Base-by-base conservation (phyloP, 441 rosid species). In the Mallotus repandus region DNA sequence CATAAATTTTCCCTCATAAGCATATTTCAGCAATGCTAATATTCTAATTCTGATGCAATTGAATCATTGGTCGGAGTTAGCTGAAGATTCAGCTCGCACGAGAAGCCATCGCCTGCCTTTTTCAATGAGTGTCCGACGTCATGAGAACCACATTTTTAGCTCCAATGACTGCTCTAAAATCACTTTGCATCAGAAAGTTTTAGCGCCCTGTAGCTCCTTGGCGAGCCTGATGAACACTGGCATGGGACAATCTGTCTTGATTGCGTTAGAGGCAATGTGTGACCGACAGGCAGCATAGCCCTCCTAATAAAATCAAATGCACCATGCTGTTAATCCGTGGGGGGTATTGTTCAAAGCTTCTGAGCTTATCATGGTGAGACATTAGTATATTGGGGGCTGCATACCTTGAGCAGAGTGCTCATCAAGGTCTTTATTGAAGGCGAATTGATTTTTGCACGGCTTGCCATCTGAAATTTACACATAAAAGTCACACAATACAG, bases 171-270 rank as follows among this genome's bases (percentile, higher is more conserved):
- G 43, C 60, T 21, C 65, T 46, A 56, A 52, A 59, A 7, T 72
- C 5, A 38, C 45, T 16, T n/a, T 12, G n/a, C 25, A 45, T 52
- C 57, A 19, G 62, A 21, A 43, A 41, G 25, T 53, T 41, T 61
- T 4, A 21, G n/a, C 78, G 29, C 74, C 56, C 48, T 62, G 79
- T 35, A 79, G 72, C 53, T 82, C 73, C 78, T 81, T 86, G 22
- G 97, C 90, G 49, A 91, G 88, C 79, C 72, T 79, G 68, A 90
- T 81, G 84, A 91, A 90, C 1, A 49, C 74, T 53, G 86, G 70
- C 97, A 91, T 89, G 13, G 96, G 84, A 69, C 94, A 91, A 76
- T 95, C 76, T 3, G 99, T 91, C 83, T 95, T 95, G 78, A 91
- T 82, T 15, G 89, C 98, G 73, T 84, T 92, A 48, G 87, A 56